Conservation (phyloP, 108 stramenopile genomes). For the Craspedostauros australis region DNA sequence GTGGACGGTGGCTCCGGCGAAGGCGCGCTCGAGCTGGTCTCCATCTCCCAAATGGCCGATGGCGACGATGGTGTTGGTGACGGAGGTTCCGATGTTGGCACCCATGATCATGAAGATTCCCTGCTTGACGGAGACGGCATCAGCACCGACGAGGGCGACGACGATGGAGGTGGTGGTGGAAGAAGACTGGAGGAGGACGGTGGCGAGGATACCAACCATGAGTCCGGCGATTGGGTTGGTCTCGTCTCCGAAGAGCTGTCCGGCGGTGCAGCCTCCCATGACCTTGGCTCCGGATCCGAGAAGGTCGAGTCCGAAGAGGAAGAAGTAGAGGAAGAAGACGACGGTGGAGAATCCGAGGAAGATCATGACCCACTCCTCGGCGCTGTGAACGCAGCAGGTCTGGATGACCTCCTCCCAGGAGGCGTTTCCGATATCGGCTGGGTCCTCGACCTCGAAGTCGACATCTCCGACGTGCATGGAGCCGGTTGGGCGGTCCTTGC, state of each 20-base stretch:
- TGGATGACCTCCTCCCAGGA: slow-evolving; percentile 43
- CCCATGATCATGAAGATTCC: slow-evolving; percentile 76
- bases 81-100: slow-evolving; percentile 70
- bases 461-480: slow-evolving; percentile 63
- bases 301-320: slow-evolving; percentile 45
- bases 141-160: slow-evolving; percentile 55
- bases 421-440: slow-evolving; percentile 23
- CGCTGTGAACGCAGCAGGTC: slow-evolving; percentile 42
- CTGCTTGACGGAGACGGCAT: slow-evolving; percentile 45
- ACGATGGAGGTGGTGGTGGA: slow-evolving; percentile 74
- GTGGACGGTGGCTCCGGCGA: slow-evolving; percentile 79
- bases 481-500: slow-evolving; percentile 51
- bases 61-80: slow-evolving; percentile 68
- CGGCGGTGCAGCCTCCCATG: slow-evolving; percentile 47
- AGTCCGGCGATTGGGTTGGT: slow-evolving; percentile 53
- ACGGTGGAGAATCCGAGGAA: slow-evolving; percentile 22
- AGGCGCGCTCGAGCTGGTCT: slow-evolving; percentile 63
- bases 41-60: slow-evolving; percentile 60
- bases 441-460: slow-evolving; percentile 38
- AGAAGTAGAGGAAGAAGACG: slow-evolving; percentile 58
- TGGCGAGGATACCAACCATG: slow-evolving; percentile 62
- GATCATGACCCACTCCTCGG: slow-evolving; percentile 29
- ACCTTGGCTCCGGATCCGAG: slow-evolving; percentile 48
- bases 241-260: slow-evolving; percentile 39
- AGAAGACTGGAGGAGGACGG: slow-evolving; percentile 66